phyloP scores from a whole-genome alignment of 1,284 basidiomycete species.

The Ceratobasidium sp. region DNA sequence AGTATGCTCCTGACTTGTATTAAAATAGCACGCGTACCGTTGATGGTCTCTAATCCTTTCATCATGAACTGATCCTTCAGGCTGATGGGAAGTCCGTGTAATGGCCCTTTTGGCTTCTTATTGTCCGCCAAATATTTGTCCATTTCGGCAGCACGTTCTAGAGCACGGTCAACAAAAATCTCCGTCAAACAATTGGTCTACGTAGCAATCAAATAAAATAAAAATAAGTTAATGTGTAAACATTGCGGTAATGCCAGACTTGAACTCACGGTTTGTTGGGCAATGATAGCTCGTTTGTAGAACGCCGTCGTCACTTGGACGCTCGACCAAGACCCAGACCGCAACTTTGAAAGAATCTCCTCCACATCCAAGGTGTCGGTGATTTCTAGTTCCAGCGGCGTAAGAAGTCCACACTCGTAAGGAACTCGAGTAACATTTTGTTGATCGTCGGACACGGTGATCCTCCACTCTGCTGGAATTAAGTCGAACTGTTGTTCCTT shows the following conservation, averaged over 20 bases:
- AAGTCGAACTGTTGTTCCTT: constrained; percentile 62
- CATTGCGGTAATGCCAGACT: too few relatives aligned
- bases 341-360: constrained; percentile 62
- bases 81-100: constrained; percentile 53
- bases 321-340: constrained; percentile 65
- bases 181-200: constrained; percentile 75
- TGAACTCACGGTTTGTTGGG: constrained; percentile 78
- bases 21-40: constrained; percentile 56
- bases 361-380: constrained; percentile 65
- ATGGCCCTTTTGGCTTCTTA: constrained; percentile 51
- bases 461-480: constrained; percentile 70
- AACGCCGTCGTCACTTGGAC: constrained; percentile 78
- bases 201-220: constrained; percentile 45
- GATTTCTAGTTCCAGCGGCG: constrained; percentile 70
- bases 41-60: constrained; percentile 67
- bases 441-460: constrained; percentile 58
- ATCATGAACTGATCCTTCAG: constrained; percentile 69
- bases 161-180: constrained; percentile 49
- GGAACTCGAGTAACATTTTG: constrained; percentile 69
- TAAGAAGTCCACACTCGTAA: constrained; percentile 67
- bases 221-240: neutral
- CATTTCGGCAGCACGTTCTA: constrained; percentile 47
- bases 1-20: neutral
- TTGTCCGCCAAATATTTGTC: constrained; percentile 50
- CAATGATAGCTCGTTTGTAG: constrained; percentile 80